Evolutionary conservation across 768 basidiomycete species (phyloP).

Genomic region (Boletus bicolor): DNA sequence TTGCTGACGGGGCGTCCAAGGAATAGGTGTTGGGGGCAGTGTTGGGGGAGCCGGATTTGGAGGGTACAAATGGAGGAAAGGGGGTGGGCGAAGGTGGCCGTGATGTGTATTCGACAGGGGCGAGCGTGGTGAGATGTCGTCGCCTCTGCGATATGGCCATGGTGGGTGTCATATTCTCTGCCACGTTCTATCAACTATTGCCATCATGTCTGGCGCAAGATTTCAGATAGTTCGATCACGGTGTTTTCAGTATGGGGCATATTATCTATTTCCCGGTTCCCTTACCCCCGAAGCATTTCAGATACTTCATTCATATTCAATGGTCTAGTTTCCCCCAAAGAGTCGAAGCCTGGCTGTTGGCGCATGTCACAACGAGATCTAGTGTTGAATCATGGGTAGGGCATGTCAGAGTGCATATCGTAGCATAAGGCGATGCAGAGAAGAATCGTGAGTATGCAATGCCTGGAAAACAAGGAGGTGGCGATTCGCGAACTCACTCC

Average conservation of each 20-base stretch:
- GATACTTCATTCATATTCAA: not conserved
- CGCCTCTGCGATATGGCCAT: slow-evolving; percentile 55
- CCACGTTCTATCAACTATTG: not conserved
- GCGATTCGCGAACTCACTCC: not conserved
- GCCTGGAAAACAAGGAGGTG: not conserved
- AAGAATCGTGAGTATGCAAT: not conserved
- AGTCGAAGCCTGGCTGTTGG: not conserved
- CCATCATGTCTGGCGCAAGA: not conserved
- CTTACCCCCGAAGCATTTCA: not conserved
- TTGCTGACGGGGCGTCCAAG: slow-evolving; percentile 68
- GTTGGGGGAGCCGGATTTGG: slow-evolving; percentile 44
- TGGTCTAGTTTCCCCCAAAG: too few relatives aligned
- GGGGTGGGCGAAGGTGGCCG: slow-evolving; percentile 73
- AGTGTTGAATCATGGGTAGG: not conserved
- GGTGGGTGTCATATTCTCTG: not conserved
- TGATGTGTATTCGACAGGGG: slow-evolving; percentile 72
- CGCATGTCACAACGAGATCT: not conserved
- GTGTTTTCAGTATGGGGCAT: too few relatives aligned
- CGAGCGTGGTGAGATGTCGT: slow-evolving; percentile 73
- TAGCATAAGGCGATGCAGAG: not conserved
- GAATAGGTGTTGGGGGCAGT: slow-evolving; percentile 81
- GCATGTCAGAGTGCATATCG: not conserved
- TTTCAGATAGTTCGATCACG: too few relatives aligned
- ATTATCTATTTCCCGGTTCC: too few relatives aligned
- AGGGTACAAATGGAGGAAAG: slow-evolving; percentile 56